A percentile compares a stretch with the other conserved stretches of the same genome.
phyloP scores from a whole-genome alignment of 768 basidiomycete species.

The Amanita inopinata region DNA sequence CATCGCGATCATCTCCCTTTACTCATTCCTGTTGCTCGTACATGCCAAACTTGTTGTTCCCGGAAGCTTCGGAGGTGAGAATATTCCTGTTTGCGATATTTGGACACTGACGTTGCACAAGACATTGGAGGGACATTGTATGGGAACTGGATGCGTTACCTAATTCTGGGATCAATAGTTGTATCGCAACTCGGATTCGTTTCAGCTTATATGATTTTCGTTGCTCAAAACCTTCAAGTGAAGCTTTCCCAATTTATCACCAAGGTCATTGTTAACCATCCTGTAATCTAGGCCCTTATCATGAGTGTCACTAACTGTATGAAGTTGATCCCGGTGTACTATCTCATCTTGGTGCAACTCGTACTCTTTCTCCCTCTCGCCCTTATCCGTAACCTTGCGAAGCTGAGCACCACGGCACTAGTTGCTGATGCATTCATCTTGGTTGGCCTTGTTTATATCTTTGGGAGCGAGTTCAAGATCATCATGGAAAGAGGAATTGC shows the following conservation, averaged over 20 bases:
- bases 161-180: constrained; percentile 80
- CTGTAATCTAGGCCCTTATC: constrained; percentile 63
- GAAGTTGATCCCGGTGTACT: constrained; percentile 55
- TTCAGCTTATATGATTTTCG: constrained; percentile 90
- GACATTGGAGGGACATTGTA: constrained; percentile 92
- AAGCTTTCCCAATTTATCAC: constrained; percentile 8
- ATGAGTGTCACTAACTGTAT: constrained; percentile 71
- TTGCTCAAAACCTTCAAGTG: constrained; percentile 77
- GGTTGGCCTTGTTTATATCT: constrained; percentile 78
- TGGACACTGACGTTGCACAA: constrained; percentile 18
- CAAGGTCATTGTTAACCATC: no score
- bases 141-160: constrained; percentile 86
- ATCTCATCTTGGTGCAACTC: constrained; percentile 78
- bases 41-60: constrained; percentile 81
- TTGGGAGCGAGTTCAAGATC: constrained; percentile 70
- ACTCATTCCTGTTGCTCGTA: constrained; percentile 88
- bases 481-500: constrained; percentile 64
- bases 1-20: constrained; percentile 82
- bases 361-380: constrained; percentile 84
- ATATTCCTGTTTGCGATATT: background rate
- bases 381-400: constrained; percentile 89
- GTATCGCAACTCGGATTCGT: constrained; percentile 89
- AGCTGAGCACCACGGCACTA: constrained; percentile 85
- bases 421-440: constrained; percentile 94
- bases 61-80: constrained; percentile 83